Evolutionary conservation across 139 green algal species (phyloP).

Genomic region (Klebsormidium nitens): DNA sequence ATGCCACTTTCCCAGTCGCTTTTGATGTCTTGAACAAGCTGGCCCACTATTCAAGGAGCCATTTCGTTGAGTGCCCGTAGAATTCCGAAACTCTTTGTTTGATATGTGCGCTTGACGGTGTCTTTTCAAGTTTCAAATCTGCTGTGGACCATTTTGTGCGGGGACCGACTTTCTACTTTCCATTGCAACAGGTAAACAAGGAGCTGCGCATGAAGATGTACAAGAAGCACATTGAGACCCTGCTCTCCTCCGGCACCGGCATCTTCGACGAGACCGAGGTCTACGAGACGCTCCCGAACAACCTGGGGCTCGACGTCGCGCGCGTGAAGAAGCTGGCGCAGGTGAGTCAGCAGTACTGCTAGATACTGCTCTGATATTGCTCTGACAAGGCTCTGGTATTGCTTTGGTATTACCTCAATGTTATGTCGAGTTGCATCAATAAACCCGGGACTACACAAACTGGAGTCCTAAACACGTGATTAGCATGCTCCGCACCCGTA

Average conservation of each 20-base stretch:
- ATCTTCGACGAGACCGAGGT: slow-evolving; percentile 64
- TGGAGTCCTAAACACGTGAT: not conserved
- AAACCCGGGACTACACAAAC: not conserved
- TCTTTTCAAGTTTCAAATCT: too few species aligned
- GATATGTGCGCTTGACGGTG: too few species aligned
- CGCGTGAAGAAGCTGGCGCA: slow-evolving; percentile 49
- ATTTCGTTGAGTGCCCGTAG: too few species aligned
- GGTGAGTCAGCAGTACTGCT: not conserved
- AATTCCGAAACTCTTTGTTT: too few species aligned
- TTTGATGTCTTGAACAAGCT: too few species aligned
- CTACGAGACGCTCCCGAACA: slow-evolving; percentile 60
- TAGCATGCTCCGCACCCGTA: not conserved
- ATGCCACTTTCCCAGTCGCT: too few species aligned
- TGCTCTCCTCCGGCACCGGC: slow-evolving; percentile 57
- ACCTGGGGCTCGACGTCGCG: slow-evolving; percentile 53
- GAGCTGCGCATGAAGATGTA: slow-evolving; percentile 64
- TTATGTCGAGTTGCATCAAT: not conserved
- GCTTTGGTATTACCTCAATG: not conserved
- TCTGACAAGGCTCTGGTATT: not conserved
- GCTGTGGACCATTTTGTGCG: slow-evolving; percentile 58
- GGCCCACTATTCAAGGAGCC: too few species aligned
- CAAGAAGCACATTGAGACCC: slow-evolving; percentile 61
- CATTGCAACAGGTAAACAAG: slow-evolving; percentile 62
- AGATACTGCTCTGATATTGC: slow-evolving; percentile 35
- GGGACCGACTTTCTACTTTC: slow-evolving; percentile 61